Percentiles rank a stretch among this genome's conserved stretches.
phyloP scores from a whole-genome alignment of 805 yeast genomes.

The Pichia phayaonensis region DNA sequence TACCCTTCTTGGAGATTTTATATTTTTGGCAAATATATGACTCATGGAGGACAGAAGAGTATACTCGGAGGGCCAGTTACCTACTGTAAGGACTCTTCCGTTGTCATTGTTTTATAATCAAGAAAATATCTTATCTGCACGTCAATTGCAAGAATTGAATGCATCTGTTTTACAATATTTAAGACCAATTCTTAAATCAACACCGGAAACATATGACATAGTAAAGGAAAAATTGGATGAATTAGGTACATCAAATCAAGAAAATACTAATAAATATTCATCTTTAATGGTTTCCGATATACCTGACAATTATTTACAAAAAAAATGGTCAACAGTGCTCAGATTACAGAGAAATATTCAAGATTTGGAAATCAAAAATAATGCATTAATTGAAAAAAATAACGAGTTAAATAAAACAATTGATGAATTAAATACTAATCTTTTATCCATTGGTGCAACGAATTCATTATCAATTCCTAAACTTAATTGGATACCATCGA shows the following conservation, averaged over 20 bases:
- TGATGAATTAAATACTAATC: slow-evolving; percentile 9
- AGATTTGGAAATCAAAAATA: slow-evolving; percentile 57
- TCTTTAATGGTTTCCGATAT: not conserved
- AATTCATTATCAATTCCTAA: slow-evolving; percentile 19
- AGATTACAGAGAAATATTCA: slow-evolving; percentile 67
- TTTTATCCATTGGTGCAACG: not conserved
- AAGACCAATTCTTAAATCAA: slow-evolving; percentile 11
- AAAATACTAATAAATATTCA: slow-evolving; percentile 9
- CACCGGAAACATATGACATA: not conserved
- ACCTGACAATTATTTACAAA: slow-evolving; percentile 40
- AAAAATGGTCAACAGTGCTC: slow-evolving; percentile 83
- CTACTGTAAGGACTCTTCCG: slow-evolving; percentile 1
- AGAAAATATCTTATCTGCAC: slow-evolving; percentile 21
- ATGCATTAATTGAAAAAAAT: slow-evolving; percentile 38
- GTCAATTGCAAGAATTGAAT: slow-evolving; percentile 31
- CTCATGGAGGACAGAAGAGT: slow-evolving; percentile 1
- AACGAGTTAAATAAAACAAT: slow-evolving; percentile 11
- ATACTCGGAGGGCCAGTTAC: slow-evolving; percentile 3
- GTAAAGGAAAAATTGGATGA: not conserved
- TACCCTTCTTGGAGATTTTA: not conserved
- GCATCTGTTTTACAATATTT: slow-evolving; percentile 30
- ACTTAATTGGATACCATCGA: slow-evolving; percentile 57
- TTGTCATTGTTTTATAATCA: not conserved
- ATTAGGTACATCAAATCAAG: not conserved
- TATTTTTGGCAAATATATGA: not conserved